Base-by-base conservation (phyloP, 1,139 yeast genomes). In the Casaregolazyma lundiana region DNA sequence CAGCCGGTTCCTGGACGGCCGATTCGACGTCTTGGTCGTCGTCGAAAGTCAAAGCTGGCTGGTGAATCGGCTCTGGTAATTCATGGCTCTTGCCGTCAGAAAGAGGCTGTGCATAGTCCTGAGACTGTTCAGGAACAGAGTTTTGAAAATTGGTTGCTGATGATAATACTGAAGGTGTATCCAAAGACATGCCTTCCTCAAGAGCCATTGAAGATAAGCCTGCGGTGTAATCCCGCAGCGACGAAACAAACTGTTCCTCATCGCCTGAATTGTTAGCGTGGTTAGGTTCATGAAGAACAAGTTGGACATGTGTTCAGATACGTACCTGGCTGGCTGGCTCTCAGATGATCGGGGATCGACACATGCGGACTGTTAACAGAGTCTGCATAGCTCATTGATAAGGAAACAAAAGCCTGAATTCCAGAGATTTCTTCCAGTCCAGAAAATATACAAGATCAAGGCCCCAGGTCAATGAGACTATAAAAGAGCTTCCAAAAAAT, bases 221-320 rank as follows among this genome's bases (percentile, higher is more conserved):
- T 2, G 83, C 85, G 0, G 86, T 76, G 51, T 80, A 83, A 52
- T 79, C 85, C 50, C 83, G 78, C 40, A 82, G 72, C 15, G 78
- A 75, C 11, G 50, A 43, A 1, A 49, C 50, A 15, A 42, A 36
- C 18, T 30, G 37, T 19, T 40, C 43, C n/a, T 40, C 43, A 30
- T 40, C 43, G 15, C 15, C 32, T 26, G 32, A 26, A 26, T n/a
- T n/a, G n/a, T n/a, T n/a, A n/a, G n/a, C n/a, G n/a, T n/a, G n/a
- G n/a, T n/a, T n/a, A n/a, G n/a, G n/a, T n/a, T n/a, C n/a, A n/a
- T n/a, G n/a, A n/a, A n/a, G n/a, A n/a, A n/a, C n/a, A n/a, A n/a
- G n/a, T n/a, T n/a, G n/a, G n/a, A n/a, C n/a, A n/a, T n/a, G n/a
- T n/a, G n/a, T n/a, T 11, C 32, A 26, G 13, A 26, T 26, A 26